Percentiles rank a stretch among this genome's conserved stretches.
Evolutionary conservation across 179 eudicot species (phyloP).

Genomic region (Drosera spatulata): DNA sequence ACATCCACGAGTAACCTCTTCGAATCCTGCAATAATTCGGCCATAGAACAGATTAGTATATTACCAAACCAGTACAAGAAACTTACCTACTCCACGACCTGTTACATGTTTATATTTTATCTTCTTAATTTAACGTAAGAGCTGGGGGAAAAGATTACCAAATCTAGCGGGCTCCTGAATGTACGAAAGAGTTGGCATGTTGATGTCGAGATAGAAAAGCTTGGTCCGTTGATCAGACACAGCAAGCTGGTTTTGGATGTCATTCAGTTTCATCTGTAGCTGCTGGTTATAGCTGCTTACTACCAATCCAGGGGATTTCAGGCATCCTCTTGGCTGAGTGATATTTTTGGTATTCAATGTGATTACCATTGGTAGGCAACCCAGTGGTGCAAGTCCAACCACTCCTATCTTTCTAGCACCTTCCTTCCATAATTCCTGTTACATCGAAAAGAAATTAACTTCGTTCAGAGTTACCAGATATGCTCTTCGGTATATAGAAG

Average conservation of each 20-base stretch:
- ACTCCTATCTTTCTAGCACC: constrained; percentile 24
- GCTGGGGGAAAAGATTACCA: constrained; percentile 6
- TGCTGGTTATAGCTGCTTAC: constrained; percentile 17
- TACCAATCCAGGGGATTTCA: constrained; percentile 11
- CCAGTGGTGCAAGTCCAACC: constrained; percentile 25
- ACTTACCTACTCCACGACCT: too few relatives aligned
- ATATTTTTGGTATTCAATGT: not conserved
- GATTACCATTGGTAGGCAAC: constrained; percentile 25
- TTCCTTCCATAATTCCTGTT: constrained; percentile 12
- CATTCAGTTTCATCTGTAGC: constrained; percentile 12
- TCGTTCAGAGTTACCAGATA: too few relatives aligned
- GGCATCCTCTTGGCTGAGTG: constrained; percentile 7
- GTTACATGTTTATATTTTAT: too few relatives aligned
- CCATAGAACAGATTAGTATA: too few relatives aligned
- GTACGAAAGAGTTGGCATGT: constrained; percentile 5
- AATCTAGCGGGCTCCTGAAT: constrained; percentile 17
- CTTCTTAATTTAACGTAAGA: too few relatives aligned
- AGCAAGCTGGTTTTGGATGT: constrained; percentile 4
- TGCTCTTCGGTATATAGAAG: too few relatives aligned
- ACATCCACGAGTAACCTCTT: constrained; percentile 20
- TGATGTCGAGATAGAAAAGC: constrained; percentile 17
- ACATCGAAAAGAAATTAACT: not conserved
- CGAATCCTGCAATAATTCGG: too few relatives aligned
- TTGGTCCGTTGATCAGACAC: not conserved
- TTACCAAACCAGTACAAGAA: too few relatives aligned